Evolutionary conservation across 331 rosid species (phyloP).

Genomic region (Quercus lobata): DNA sequence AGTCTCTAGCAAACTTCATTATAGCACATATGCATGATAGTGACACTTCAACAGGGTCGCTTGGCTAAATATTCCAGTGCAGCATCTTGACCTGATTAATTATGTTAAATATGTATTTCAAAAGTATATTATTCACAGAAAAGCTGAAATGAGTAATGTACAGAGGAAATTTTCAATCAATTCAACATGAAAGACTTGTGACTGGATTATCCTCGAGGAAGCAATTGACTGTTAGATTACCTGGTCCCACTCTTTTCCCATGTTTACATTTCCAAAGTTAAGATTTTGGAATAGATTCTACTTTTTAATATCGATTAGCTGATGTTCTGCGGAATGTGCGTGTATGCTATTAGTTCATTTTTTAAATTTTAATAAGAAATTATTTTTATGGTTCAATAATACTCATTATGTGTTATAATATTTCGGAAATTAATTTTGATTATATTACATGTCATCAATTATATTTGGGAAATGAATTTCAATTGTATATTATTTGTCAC

Average conservation of each 20-base stretch:
- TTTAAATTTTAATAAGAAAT: too few relatives aligned
- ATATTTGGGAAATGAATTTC: too few relatives aligned
- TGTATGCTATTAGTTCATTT: too few relatives aligned
- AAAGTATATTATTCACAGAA: background rate
- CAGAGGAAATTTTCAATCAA: conserved; percentile 1
- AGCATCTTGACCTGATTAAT: background rate
- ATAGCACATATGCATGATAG: background rate
- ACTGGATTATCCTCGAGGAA: background rate
- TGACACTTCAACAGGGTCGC: background rate
- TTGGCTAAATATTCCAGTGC: background rate
- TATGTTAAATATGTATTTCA: background rate
- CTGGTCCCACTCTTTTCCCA: background rate
- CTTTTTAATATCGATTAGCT: too few relatives aligned
- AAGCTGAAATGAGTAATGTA: background rate
- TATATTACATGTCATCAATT: too few relatives aligned
- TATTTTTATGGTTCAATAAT: too few relatives aligned
- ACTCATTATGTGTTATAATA: too few relatives aligned
- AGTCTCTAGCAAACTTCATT: background rate
- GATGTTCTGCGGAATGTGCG: too few relatives aligned
- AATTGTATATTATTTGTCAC: too few relatives aligned
- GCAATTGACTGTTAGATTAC: background rate
- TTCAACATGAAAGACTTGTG: background rate
- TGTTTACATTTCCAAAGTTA: background rate
- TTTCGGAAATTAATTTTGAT: too few relatives aligned
- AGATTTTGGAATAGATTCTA: background rate